Evolutionary conservation across 345 rosid species (phyloP), one percentile per base, ranked within the genome.

Genomic region (Bruguiera gymnorhiza): DNA sequence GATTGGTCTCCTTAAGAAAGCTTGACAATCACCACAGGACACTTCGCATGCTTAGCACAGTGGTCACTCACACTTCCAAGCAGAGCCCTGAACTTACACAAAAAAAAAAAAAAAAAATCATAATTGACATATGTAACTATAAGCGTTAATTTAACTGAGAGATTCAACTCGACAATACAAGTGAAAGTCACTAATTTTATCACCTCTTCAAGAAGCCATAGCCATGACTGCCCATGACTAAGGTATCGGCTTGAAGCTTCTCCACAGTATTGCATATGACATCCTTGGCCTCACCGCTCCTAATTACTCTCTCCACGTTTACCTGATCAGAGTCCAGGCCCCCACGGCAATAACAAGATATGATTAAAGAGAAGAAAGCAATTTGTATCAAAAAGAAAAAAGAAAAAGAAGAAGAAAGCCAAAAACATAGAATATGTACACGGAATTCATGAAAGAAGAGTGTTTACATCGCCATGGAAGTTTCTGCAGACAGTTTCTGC

Each of bases 161-260:
- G 37, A 34, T 34, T 7, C 37, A 34, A 34, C 10, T 34, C 37
- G 6, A 34, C 10, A 11, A 43, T 43, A 3, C 5, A 13, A 43
- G 50, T 10, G 60, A 15, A 56, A 56, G 29, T 56, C 29, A 8
- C 8, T 24, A 13, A n/a, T 52, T 11, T 8, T 24, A 24, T 21
- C 73, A 90, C 98, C 89, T 94, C 82, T 87, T 91, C 76, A 94
- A 76, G 89, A 91, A 91, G 19, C 98, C 98, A 61, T 94, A 94
- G 37, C 95, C 98, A 63, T 94, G 98, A 77, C 93, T 86, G 63
- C 98, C 98, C 78, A 91, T 88, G n/a, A 94, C 94, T 77, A 94
- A 69, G 19, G 85, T 84, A 73, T 94, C 98, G 18, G 95, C 91
- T 72, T 68, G 59, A 31, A 94, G 88, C 64, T 86, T 87, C 58